Evolutionary conservation across 2,329 filamentous ascomycete species (phyloP).

Genomic region (Aspergillus arachidicola): DNA sequence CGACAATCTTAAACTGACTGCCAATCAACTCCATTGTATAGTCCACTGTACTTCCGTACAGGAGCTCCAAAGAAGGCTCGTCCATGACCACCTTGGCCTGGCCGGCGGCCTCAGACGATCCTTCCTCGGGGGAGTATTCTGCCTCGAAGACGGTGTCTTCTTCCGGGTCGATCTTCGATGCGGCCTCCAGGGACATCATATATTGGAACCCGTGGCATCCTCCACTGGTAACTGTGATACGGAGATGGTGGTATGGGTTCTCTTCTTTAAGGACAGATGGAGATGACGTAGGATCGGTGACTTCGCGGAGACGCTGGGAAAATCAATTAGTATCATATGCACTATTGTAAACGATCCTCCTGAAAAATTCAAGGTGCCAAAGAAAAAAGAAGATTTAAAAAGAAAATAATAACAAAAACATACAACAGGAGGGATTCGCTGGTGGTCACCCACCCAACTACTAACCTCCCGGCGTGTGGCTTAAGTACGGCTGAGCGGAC

Average conservation of each 20-base stretch:
- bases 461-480: constrained; percentile 49
- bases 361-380: not conserved
- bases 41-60: constrained; percentile 93
- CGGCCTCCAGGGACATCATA: constrained; percentile 76
- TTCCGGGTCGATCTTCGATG: constrained; percentile 61
- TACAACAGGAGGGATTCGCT: constrained; percentile 50
- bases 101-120: constrained; percentile 44
- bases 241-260: constrained; percentile 82
- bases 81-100: constrained; percentile 86
- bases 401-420: constrained; percentile 35
- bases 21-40: constrained; percentile 95
- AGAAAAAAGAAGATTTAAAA: constrained; percentile 4
- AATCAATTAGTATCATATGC: constrained; percentile 7
- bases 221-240: constrained; percentile 87
- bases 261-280: constrained; percentile 39
- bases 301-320: constrained; percentile 68
- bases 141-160: constrained; percentile 90
- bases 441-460: constrained; percentile 52
- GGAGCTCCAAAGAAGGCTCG: constrained; percentile 78
- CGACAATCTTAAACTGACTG: constrained; percentile 93
- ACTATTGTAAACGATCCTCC: not conserved
- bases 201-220: constrained; percentile 99
- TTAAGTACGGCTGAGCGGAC: constrained; percentile 52
- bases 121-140: constrained; percentile 38
- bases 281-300: constrained; percentile 58